Base-by-base conservation (phyloP, 176 grass and related monocot species). In the Pontederia crassipes region DNA sequence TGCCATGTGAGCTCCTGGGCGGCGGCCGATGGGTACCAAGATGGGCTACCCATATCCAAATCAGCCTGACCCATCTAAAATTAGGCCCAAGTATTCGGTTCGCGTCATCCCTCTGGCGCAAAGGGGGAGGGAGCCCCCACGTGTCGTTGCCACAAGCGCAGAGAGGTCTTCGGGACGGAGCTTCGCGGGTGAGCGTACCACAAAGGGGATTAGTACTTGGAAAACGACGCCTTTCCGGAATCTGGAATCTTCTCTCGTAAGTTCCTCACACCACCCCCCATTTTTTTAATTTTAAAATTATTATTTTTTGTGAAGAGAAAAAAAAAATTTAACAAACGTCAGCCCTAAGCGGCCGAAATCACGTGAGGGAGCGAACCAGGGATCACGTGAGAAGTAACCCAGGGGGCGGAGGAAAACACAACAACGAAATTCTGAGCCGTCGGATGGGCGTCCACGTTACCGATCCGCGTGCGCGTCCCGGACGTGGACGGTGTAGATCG, bases 391-490 rank as follows among this genome's bases (percentile, higher is more conserved):
- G 40, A 13, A 48, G 50, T 4, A 46, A 50, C 26, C 8, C 9
- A 4, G 11, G 18, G 32, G 8, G 15, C 15, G 35, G 14, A 10
- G 6, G 29, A 12, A 10, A 63, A n/a, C 62, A 50, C 62, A 65
- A 28, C 47, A 7, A 46, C 17, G 20, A 24, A 50, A 40, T 40
- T 2, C 8, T 8, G 58, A 45, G 26, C 69, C 45, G 69, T 51
- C 18, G 17, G 69, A 71, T 71, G 46, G 8, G 0, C 13, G 16
- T 51, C 56, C 69, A 71, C 69, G 69, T 61, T 47, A 71, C 59
- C 69, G 69, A 71, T 71, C 69, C 69, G 69, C 24, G 69, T 9
- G 32, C 35, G 46, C 2, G 55, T 29, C 49, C 55, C 20, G 13
- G 0, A 4, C 0, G 11, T 32, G 45, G 57, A 60, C 69, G 69